A percentile compares a stretch with the other conserved stretches of the same genome.
These are phyloP conservation scores for Suillus sp. DNA, from an alignment of 768 basidiomycete genomes.

Conservation along the genomic window DNA sequence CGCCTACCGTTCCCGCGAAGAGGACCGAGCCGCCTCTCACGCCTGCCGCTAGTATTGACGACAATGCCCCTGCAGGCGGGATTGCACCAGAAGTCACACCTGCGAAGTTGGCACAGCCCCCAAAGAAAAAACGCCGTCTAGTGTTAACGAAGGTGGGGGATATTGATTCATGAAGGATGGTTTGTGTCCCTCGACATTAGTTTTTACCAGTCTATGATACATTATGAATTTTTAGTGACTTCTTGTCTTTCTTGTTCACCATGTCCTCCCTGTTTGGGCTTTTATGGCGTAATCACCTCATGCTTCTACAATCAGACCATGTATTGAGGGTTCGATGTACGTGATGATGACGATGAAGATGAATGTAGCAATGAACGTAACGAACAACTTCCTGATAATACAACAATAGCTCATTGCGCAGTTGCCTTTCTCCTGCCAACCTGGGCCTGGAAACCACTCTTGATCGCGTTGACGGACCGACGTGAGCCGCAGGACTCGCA, in stretches of 20 bases:
- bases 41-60: conserved; percentile 33
- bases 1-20: conserved; percentile 37
- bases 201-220: conserved; percentile 6
- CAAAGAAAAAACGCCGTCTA: conserved; percentile 86
- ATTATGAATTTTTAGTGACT: conserved; percentile 17
- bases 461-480: conserved; percentile 94
- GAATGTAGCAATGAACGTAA: neutral
- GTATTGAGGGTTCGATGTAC: conserved; percentile 3
- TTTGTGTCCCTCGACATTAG: neutral
- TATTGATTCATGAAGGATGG: conserved; percentile 34
- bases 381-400: neutral
- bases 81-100: conserved; percentile 9
- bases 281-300: neutral
- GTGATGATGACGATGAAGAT: conserved; percentile 4
- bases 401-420: conserved; percentile 24
- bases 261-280: neutral
- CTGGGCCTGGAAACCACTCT: conserved; percentile 98
- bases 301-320: conserved; percentile 2
- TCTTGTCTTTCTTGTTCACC: conserved; percentile 10
- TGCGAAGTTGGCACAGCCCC: conserved; percentile 48
- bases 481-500: conserved; percentile 90
- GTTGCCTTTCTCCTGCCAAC: conserved; percentile 81
- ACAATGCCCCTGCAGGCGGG: conserved; percentile 13
- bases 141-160: conserved; percentile 72
- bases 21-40: conserved; percentile 40